Conservation (phyloP, 306 rosid species). For the Cotoneaster glaucophyllus region DNA sequence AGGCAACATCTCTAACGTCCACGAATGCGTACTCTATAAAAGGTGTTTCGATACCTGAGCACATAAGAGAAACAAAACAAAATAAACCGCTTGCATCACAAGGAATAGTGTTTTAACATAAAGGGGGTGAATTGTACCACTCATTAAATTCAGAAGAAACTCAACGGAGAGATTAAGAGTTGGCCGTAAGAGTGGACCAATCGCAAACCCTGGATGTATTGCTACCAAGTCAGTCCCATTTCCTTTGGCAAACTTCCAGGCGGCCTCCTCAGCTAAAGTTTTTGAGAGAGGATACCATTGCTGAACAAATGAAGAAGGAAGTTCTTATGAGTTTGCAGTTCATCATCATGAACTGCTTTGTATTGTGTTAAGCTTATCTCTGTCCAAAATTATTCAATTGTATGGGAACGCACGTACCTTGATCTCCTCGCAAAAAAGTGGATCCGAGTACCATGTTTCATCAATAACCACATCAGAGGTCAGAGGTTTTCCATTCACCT, state of each 20-base stretch:
- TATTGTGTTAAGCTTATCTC: too few relatives aligned
- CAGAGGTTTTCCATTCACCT: too few relatives aligned
- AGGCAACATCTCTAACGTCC: too few relatives aligned
- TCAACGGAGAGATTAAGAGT: background rate
- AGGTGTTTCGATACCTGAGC: too few relatives aligned
- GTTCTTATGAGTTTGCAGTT: background rate
- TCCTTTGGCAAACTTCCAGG: constrained; percentile 18
- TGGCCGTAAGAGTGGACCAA: constrained; percentile 24
- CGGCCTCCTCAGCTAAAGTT: constrained; percentile 30
- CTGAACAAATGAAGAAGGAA: background rate
- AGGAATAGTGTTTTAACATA: background rate
- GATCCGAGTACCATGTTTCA: too few relatives aligned
- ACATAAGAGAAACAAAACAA: too few relatives aligned
- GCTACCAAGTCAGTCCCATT: constrained; percentile 16
- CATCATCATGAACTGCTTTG: too few relatives aligned
- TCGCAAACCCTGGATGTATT: constrained; percentile 8
- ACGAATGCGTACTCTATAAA: too few relatives aligned
- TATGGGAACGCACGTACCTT: too few relatives aligned
- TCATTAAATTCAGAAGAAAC: background rate
- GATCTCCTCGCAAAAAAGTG: too few relatives aligned
- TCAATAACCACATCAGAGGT: too few relatives aligned
- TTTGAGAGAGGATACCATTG: constrained; percentile 10
- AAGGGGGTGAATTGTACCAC: background rate
- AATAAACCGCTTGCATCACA: background rate
- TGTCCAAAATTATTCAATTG: too few relatives aligned